Percentiles rank a stretch among this genome's conserved stretches.
Evolutionary conservation across 768 basidiomycete genomes (phyloP).

Genomic region (Mycena chlorophos): DNA sequence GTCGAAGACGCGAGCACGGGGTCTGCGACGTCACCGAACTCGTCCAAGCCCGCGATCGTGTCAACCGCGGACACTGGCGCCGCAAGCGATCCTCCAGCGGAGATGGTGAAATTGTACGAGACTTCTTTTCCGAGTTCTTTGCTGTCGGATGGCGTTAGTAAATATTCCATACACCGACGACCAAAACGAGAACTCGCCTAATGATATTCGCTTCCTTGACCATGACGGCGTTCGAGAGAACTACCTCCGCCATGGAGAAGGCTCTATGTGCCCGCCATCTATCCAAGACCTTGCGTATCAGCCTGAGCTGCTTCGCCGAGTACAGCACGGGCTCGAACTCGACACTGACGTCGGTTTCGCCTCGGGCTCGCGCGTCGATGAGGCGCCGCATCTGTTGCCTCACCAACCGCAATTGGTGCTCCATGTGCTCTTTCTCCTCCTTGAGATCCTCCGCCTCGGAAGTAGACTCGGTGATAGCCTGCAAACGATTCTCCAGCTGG

Average conservation of each 20-base stretch:
- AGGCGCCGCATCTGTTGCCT: conserved; percentile 81
- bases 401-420: conserved; percentile 80
- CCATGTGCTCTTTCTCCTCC: conserved; percentile 91
- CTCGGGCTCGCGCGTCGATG: conserved; percentile 71
- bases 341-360: conserved; percentile 67
- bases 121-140: conserved; percentile 86
- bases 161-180: not conserved
- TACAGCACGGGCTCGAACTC: conserved; percentile 83
- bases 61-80: conserved; percentile 82
- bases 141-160: conserved; percentile 40
- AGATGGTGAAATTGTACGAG: conserved; percentile 88
- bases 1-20: conserved; percentile 68
- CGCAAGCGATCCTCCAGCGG: conserved; percentile 78
- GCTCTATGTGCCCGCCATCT: conserved; percentile 83
- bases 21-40: conserved; percentile 93
- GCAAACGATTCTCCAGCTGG: conserved; percentile 72
- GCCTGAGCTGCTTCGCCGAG: conserved; percentile 73
- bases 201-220: conserved; percentile 96
- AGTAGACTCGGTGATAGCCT: conserved; percentile 52
- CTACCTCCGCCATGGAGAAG: conserved; percentile 90
- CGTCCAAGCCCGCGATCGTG: conserved; percentile 81
- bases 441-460: conserved; percentile 83
- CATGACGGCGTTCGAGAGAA: conserved; percentile 79
- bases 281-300: conserved; percentile 81
- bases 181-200: conserved; percentile 48